phyloP scores from a whole-genome alignment of 306 rosid species.

The Gillenia trifoliata region DNA sequence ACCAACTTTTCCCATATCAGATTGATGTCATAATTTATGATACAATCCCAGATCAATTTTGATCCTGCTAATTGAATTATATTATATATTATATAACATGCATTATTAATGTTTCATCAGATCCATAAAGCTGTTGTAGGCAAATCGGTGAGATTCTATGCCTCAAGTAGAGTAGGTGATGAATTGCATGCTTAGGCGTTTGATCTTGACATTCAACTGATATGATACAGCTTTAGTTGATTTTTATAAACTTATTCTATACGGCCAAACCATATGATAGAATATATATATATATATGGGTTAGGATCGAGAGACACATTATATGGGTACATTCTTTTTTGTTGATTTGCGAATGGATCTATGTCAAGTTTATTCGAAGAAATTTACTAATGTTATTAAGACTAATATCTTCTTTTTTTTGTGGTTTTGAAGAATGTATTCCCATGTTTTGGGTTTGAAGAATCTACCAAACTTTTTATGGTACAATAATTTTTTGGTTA shows the following conservation, averaged over 20 bases:
- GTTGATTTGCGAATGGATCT: too few species aligned
- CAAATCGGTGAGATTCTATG: neutral
- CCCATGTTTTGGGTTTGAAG: too few species aligned
- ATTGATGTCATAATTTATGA: neutral
- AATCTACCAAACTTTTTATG: too few species aligned
- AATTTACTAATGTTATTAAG: too few species aligned
- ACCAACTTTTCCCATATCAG: neutral
- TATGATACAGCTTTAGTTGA: neutral
- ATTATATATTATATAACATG: neutral
- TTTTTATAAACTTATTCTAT: neutral
- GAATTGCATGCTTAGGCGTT: neutral
- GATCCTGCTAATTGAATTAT: neutral
- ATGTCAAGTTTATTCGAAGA: too few species aligned
- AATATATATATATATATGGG: too few species aligned
- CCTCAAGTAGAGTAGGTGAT: too few species aligned
- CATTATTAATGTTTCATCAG: neutral
- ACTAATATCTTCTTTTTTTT: too few species aligned
- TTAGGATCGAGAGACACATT: too few species aligned
- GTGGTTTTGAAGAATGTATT: too few species aligned
- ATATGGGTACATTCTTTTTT: too few species aligned
- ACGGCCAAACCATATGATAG: neutral
- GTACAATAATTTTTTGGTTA: too few species aligned
- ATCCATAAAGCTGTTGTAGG: neutral
- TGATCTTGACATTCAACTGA: neutral
- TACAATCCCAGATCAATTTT: neutral